A percentile compares a stretch with the other conserved stretches of the same genome.
Evolutionary conservation across 768 basidiomycete species (phyloP).

Genomic region (Pseudohyphozyma bogoriensis): DNA sequence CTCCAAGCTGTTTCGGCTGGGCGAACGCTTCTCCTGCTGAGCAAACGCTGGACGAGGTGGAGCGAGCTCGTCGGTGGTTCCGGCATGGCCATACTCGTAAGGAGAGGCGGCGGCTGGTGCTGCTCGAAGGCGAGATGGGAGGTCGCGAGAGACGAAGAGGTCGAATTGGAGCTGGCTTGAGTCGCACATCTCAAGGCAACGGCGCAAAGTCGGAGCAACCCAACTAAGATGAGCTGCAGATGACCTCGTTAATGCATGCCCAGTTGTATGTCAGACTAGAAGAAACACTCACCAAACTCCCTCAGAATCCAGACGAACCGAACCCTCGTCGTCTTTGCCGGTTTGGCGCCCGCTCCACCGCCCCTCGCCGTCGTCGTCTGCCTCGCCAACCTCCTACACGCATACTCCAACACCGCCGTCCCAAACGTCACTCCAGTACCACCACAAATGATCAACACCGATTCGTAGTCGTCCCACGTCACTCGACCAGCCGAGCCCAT

Average conservation of each 20-base stretch:
- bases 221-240: constrained; percentile 60
- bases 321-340: constrained; percentile 46
- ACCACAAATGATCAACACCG: constrained; percentile 55
- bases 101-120: neutral
- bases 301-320: constrained; percentile 68
- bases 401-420: constrained; percentile 54
- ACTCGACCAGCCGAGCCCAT: constrained; percentile 56
- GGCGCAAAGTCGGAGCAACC: constrained; percentile 58
- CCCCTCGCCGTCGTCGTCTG: constrained; percentile 33
- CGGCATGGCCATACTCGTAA: neutral
- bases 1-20: constrained; percentile 8
- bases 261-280: too few species aligned
- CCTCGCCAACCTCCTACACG: constrained; percentile 26
- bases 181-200: constrained; percentile 50
- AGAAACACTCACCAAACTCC: constrained; percentile 53
- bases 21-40: neutral
- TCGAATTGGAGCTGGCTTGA: constrained; percentile 50
- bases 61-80: constrained; percentile 13
- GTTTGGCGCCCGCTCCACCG: constrained; percentile 39
- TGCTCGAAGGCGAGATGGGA: neutral
- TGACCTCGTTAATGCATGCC: too few species aligned
- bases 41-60: constrained; percentile 21
- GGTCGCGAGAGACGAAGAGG: constrained; percentile 57
- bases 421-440: constrained; percentile 70
- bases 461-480: constrained; percentile 52